Conservation (phyloP, 2,329 filamentous ascomycete species). For the Stachybotrys chlorohalonatus region DNA sequence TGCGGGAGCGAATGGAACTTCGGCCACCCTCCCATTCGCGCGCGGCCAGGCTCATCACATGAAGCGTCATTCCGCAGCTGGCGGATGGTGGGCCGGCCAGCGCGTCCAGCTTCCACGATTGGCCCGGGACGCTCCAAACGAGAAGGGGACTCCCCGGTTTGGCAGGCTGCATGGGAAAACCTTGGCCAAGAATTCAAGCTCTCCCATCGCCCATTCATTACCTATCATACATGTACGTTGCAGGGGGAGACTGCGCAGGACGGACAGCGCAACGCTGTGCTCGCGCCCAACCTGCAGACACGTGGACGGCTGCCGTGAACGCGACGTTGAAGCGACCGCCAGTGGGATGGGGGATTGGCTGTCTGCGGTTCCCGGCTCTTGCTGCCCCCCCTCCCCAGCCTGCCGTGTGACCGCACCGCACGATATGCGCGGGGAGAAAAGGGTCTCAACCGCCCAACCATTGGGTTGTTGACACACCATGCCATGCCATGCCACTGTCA, state of each 20-base stretch:
- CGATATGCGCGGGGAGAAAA: background rate
- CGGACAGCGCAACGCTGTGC: conserved; percentile 7
- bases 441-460: background rate
- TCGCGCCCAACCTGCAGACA: conserved; percentile 17
- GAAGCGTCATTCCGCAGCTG: background rate
- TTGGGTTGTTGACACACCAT: background rate
- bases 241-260: background rate
- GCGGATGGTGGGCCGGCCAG: too few relatives aligned
- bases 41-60: background rate
- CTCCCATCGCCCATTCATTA: too few relatives aligned
- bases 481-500: too few relatives aligned
- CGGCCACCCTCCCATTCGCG: background rate
- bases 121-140: background rate
- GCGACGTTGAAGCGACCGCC: background rate
- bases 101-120: background rate
- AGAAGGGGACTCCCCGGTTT: background rate
- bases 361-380: background rate
- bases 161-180: background rate
- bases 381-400: background rate
- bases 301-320: conserved; percentile 11
- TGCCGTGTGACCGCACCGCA: background rate
- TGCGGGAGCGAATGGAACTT: background rate
- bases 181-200: background rate
- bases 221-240: too few relatives aligned
- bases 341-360: background rate